Conservation (phyloP, 139 green algal genomes). For the Volvox africanus region DNA sequence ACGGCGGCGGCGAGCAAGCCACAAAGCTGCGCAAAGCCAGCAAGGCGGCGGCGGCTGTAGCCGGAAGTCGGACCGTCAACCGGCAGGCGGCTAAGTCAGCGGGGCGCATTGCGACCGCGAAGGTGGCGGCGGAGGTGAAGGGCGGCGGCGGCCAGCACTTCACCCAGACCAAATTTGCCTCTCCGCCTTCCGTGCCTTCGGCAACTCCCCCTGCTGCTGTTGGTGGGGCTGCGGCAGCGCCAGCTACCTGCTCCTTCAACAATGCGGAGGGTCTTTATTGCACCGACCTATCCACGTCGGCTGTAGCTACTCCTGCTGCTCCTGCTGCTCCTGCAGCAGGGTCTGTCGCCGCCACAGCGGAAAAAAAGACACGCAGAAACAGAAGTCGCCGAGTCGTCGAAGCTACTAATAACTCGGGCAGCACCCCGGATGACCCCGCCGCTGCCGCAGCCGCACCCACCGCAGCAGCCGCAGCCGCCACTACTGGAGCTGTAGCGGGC, state of each 20-base stretch:
- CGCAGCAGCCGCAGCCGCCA: not conserved
- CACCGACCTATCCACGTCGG: too few relatives aligned
- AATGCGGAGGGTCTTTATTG: not conserved
- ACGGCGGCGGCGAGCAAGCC: not conserved
- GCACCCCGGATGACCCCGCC: not conserved
- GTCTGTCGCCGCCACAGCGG: too few relatives aligned
- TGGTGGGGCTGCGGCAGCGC: not conserved
- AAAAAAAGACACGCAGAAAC: too few relatives aligned
- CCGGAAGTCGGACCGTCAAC: not conserved
- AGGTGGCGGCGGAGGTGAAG: not conserved
- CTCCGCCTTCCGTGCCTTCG: not conserved
- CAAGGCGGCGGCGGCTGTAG: not conserved
- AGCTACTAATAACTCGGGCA: too few relatives aligned
- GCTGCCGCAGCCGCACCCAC: not conserved
- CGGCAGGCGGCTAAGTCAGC: constrained; percentile 7
- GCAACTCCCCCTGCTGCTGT: not conserved
- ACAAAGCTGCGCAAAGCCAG: not conserved
- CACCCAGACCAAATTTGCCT: not conserved
- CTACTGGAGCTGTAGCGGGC: not conserved
- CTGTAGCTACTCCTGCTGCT: too few relatives aligned
- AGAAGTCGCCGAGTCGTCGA: too few relatives aligned
- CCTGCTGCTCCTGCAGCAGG: too few relatives aligned
- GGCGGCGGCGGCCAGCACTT: not conserved
- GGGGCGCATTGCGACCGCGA: not conserved
- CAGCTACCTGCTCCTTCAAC: not conserved